Conservation (phyloP, 2,329 filamentous ascomycete species). For the Calcarisporium arbuscula region DNA sequence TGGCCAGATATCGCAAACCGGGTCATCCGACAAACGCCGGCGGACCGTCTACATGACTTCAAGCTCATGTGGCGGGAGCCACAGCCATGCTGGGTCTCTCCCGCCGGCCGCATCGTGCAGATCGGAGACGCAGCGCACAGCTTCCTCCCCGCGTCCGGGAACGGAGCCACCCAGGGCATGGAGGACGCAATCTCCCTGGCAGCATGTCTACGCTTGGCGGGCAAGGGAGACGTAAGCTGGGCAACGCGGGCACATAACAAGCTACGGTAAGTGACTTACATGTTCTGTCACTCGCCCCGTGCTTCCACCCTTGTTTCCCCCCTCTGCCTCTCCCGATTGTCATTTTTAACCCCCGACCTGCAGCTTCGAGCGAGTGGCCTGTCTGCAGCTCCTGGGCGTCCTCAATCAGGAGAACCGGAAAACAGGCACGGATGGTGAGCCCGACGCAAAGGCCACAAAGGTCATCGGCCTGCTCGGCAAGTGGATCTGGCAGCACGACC, state of each 20-base stretch:
- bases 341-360: too few relatives aligned
- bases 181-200: conserved; percentile 14
- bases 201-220: conserved; percentile 11
- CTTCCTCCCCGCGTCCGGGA: conserved; percentile 13
- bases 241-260: conserved; percentile 4
- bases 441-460: conserved; percentile 2
- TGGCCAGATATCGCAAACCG: conserved; percentile 1
- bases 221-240: background rate
- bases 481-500: conserved; percentile 7
- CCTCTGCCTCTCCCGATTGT: too few relatives aligned
- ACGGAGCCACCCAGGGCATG: conserved; percentile 14
- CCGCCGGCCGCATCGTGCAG: conserved; percentile 11
- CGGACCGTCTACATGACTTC: conserved; percentile 11
- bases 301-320: too few relatives aligned
- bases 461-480: conserved; percentile 3
- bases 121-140: conserved; percentile 15
- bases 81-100: conserved; percentile 9
- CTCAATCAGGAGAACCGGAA: conserved; percentile 6
- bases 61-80: conserved; percentile 11
- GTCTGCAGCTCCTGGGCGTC: conserved; percentile 7
- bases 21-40: conserved; percentile 3
- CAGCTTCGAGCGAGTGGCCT: conserved; percentile 5
- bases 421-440: background rate
- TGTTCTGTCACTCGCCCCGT: too few relatives aligned
- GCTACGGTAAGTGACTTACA: too few relatives aligned